Base-by-base conservation (phyloP, 345 rosid genomes). In the Limnanthes douglasii region DNA sequence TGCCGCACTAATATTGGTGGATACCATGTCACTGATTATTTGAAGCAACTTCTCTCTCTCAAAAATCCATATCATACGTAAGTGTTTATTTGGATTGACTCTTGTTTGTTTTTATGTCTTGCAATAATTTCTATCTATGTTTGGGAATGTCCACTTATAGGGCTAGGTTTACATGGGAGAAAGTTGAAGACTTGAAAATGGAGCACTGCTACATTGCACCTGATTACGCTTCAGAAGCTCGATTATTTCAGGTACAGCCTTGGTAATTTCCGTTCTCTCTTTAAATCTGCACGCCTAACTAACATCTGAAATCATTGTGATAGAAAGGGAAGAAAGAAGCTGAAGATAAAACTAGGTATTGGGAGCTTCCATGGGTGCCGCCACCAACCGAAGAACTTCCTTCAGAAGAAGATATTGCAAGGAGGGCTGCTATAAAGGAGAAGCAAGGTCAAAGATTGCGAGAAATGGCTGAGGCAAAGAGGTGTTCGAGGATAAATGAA, bases 391-490 rank as follows among this genome's bases (percentile, higher is more conserved):
- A 84, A 68, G 94, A 64, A 59, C 81, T 77, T 47, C 98, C 98
- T 53, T 84, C 98, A 25, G 86, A 74, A 65, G 95, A 90, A 75
- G 95, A 90, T 75, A 48, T 84, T 37, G 98, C 98, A 2, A 70
- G 95, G 56, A 90, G 75, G 57, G 98, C 98, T 36, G 95, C 95
- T 39, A 65, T 72, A 55, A 74, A 60, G 53, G 98, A 84, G 58
- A 84, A 78, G 50, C 95, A 77, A 50, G 86, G 95, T 41, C 98
- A 90, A 69, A 63, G 95, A 39, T 55, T 90, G 62, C 72, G 95
- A 54, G 98, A 84, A 42, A 90, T 90, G 98, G 98, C 95, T 31
- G 95, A 79, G 65, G 79, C 94, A 21, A 90, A 80, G 79, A 69
- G 82, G 64, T 74, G 60, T 21, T 70, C 92, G 28, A 79, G 54